Base-by-base conservation (phyloP, 305 asterid species). In the Caryopteris hybrid region DNA sequence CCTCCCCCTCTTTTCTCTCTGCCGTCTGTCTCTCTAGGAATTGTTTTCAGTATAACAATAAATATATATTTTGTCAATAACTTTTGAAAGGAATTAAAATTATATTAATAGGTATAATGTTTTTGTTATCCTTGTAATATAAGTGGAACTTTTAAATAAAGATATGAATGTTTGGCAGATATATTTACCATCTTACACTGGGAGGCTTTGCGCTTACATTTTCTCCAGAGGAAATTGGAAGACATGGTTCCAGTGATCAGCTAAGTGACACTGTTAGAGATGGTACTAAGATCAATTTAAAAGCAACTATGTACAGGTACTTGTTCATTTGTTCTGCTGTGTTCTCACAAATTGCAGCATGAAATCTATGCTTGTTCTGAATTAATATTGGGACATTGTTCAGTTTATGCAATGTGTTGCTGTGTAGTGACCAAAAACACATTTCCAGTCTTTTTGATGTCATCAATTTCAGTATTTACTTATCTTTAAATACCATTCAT, bases 171-270 rank as follows among this genome's bases (percentile, higher is more conserved):
- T 41, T 69, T 48, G 29, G 41, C 85, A 93, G 98, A 68, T 93
- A 90, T 78, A 76, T 90, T 70, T 88, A 86, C 80, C 92, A 93
- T 75, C 91, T 93, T 58, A 90, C 97, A 4, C 73, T 83, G 18
- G 96, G 95, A 39, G 97, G 97, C 71, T 90, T 90, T 79, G 98
- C 97, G 8, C 96, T 90, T 61, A 72, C 79, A 71, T 90, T 93
- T 66, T 78, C 87, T 29, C 74, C 68, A 1, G 85, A 71, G 61
- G 75, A 70, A 67, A 79, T 41, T 21, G 51, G 16, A 41, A 79
- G 68, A 45, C 74, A 66, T 72, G 47, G 51, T 42, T 43, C 80
- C 56, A 63, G 66, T 57, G 74, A 80, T 70, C 76, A 70, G 72
- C 81, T 52, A 73, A 51, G 73, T 74, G 83, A 85, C 76, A 52